Evolutionary conservation across 2,329 filamentous ascomycete species (phyloP).

Genomic region (Fonsecaea pugnacius): DNA sequence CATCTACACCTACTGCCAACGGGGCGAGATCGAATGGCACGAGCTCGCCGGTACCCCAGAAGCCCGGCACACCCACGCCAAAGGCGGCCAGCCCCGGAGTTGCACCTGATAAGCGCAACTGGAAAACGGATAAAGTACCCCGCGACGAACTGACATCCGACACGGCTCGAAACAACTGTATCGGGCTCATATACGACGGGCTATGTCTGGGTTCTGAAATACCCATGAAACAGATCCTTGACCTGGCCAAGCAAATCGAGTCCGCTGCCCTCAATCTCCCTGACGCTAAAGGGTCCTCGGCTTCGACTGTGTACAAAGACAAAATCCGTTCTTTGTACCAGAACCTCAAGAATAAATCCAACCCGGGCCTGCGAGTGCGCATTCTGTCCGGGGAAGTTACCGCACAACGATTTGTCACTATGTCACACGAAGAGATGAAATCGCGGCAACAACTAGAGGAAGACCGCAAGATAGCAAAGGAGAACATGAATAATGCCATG

Average conservation of each 20-base stretch:
- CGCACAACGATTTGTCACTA: constrained; percentile 75
- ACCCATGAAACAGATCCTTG: constrained; percentile 68
- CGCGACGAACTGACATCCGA: constrained; percentile 72
- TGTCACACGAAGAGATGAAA: constrained; percentile 90
- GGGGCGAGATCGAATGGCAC: constrained; percentile 55
- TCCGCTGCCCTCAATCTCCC: constrained; percentile 64
- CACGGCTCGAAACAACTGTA: constrained; percentile 76
- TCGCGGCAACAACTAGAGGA: constrained; percentile 77
- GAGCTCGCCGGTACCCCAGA: constrained; percentile 54
- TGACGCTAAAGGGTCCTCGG: constrained; percentile 70
- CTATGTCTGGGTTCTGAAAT: constrained; percentile 70
- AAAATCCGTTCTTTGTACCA: constrained; percentile 93
- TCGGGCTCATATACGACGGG: constrained; percentile 92
- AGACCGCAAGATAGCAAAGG: constrained; percentile 76
- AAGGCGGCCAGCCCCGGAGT: constrained; percentile 44
- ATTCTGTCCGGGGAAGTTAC: constrained; percentile 76
- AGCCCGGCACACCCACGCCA: constrained; percentile 50
- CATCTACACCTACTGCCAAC: constrained; percentile 42
- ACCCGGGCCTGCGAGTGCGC: constrained; percentile 73
- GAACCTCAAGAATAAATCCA: constrained; percentile 92
- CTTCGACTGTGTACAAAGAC: constrained; percentile 72
- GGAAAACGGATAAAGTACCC: constrained; percentile 72
- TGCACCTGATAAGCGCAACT: constrained; percentile 76
- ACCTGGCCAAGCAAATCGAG: constrained; percentile 72
- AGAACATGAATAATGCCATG: constrained; percentile 98